These are phyloP conservation scores for Tylopilus sp. DNA, from an alignment of 768 basidiomycete species.

Conservation along the genomic window DNA sequence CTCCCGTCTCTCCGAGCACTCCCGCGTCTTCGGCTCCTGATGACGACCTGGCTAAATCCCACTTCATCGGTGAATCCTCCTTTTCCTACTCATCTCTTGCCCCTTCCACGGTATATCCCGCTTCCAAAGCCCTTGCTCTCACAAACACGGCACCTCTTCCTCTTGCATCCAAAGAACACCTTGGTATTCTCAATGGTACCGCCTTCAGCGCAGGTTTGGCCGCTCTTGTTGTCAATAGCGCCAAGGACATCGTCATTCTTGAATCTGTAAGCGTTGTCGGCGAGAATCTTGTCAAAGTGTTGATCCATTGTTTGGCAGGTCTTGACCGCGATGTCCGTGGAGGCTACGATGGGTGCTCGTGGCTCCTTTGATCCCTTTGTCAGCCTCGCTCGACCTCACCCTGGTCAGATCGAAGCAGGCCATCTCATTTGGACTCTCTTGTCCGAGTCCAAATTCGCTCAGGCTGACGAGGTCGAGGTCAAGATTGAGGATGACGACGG, in stretches of 20 bases:
- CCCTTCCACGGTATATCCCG: conserved; percentile 12
- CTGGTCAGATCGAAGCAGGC: conserved; percentile 79
- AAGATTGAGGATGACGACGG: conserved; percentile 71
- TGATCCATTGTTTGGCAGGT: conserved; percentile 38
- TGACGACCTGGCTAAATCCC: conserved; percentile 17
- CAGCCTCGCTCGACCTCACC: conserved; percentile 71
- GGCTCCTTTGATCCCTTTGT: conserved; percentile 79
- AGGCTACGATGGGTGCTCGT: conserved; percentile 73
- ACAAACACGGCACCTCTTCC: conserved; percentile 63
- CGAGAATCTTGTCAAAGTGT: background rate
- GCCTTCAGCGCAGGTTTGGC: conserved; percentile 82
- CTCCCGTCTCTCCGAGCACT: conserved; percentile 44
- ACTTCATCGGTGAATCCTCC: background rate
- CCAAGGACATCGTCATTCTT: conserved; percentile 62
- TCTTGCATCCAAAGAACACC: conserved; percentile 72
- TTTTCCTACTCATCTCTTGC: background rate
- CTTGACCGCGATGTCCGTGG: conserved; percentile 79
- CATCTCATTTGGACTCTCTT: conserved; percentile 66
- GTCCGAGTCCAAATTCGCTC: conserved; percentile 63
- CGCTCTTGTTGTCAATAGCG: conserved; percentile 68
- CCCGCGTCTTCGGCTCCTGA: conserved; percentile 27
- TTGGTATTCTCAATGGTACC: conserved; percentile 82
- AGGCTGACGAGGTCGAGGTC: conserved; percentile 69
- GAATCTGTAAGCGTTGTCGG: conserved; percentile 31
- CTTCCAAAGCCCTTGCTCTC: conserved; percentile 50